A percentile compares a stretch with the other conserved stretches of the same genome.
phyloP scores from a whole-genome alignment of 1,284 basidiomycete genomes.

The Violaceomyces palustris region DNA sequence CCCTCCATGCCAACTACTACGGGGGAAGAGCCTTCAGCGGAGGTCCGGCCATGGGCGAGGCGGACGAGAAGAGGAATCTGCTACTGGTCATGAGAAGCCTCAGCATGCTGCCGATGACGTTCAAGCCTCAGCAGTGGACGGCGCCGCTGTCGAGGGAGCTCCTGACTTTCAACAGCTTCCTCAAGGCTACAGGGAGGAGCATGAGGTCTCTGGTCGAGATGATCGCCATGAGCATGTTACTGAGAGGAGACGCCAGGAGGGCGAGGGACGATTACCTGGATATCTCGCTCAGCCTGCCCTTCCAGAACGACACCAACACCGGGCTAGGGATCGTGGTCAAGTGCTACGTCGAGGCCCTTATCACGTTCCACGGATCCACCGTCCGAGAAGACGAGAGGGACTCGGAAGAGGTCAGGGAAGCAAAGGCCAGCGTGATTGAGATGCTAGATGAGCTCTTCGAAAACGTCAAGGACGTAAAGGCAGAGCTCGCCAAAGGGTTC shows the following conservation, averaged over 20 bases:
- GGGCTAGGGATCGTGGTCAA: conserved; percentile 96
- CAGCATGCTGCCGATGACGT: conserved; percentile 85
- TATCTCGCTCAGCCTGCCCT: conserved; percentile 66
- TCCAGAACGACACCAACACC: conserved; percentile 94
- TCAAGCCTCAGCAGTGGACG: conserved; percentile 62
- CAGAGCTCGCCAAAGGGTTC: conserved; percentile 90
- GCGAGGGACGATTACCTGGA: conserved; percentile 86
- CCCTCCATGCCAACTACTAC: conserved; percentile 89
- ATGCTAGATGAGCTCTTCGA: conserved; percentile 88
- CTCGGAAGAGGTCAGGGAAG: conserved; percentile 70
- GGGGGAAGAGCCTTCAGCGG: conserved; percentile 82
- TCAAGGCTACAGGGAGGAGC: conserved; percentile 80
- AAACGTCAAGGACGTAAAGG: conserved; percentile 77
- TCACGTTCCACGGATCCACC: conserved; percentile 68
- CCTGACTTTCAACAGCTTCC: conserved; percentile 95
- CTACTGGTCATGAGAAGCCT: conserved; percentile 92
- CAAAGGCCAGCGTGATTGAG: conserved; percentile 79
- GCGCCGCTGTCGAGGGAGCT: conserved; percentile 92
- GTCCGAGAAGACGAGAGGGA: conserved; percentile 57
- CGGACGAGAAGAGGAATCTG: conserved; percentile 66
- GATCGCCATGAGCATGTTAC: conserved; percentile 81
- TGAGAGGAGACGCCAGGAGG: conserved; percentile 78
- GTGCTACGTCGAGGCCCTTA: conserved; percentile 73
- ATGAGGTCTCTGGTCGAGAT: conserved; percentile 86
- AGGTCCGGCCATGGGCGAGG: conserved; percentile 79